These are phyloP conservation scores for Steccherinum ochraceum DNA, from an alignment of 768 basidiomycete species.

Conservation along the genomic window DNA sequence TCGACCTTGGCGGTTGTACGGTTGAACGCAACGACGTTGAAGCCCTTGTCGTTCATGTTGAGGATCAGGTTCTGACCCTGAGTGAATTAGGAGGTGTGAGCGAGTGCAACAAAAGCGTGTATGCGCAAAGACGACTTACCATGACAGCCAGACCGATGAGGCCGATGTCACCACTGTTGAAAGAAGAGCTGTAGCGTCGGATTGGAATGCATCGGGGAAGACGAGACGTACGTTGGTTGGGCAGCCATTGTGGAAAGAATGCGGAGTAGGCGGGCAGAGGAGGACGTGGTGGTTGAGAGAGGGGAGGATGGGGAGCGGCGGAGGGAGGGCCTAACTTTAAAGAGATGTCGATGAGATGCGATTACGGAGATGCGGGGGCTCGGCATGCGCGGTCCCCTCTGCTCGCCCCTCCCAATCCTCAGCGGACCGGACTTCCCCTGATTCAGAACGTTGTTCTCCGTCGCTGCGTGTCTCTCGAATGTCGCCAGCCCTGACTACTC, in stretches of 20 bases:
- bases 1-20: conserved; percentile 96
- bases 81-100: conserved; percentile 3
- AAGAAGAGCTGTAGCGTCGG: conserved; percentile 21
- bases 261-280: conserved; percentile 27
- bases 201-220: neutral
- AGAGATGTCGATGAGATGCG: conserved; percentile 16
- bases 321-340: conserved; percentile 20
- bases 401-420: conserved; percentile 1
- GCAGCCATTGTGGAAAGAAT: conserved; percentile 34
- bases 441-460: too few relatives aligned
- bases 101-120: conserved; percentile 10
- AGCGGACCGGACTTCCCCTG: too few relatives aligned
- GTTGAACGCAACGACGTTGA: conserved; percentile 95
- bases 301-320: conserved; percentile 12
- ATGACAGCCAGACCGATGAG: conserved; percentile 99
- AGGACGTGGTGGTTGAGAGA: conserved; percentile 19
- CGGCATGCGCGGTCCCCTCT: conserved; percentile 9
- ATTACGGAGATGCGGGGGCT: conserved; percentile 10
- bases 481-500: too few relatives aligned
- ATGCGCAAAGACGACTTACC: conserved; percentile 44
- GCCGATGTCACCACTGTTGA: conserved; percentile 86
- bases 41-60: conserved; percentile 99
- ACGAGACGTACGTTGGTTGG: conserved; percentile 42
- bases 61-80: conserved; percentile 96
- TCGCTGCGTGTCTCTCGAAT: too few relatives aligned